Evolutionary conservation across 176 grass and related monocot genomes (phyloP).

Genomic region (Miscanthus lutarioriparius): DNA sequence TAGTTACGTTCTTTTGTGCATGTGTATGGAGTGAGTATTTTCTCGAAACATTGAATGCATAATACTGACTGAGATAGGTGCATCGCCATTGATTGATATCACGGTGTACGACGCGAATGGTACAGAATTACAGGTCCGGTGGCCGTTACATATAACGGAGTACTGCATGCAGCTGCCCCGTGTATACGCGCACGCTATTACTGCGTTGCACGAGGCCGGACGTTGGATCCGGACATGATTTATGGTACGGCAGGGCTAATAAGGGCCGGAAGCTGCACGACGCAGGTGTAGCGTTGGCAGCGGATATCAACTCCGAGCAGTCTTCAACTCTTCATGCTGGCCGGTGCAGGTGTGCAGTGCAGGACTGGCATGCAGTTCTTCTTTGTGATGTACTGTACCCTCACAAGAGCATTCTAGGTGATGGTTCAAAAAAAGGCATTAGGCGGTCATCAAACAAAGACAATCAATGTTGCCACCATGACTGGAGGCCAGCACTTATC

Average conservation of each 20-base stretch:
- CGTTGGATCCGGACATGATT: background rate
- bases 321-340: background rate
- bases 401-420: background rate
- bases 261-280: conserved; percentile 1
- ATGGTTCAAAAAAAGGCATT: background rate
- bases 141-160: background rate
- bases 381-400: background rate
- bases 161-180: background rate
- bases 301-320: background rate
- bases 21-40: too few relatives aligned
- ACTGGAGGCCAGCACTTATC: background rate
- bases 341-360: background rate
- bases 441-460: background rate
- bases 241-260: conserved; percentile 7
- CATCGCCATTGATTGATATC: conserved; percentile 20
- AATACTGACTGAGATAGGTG: background rate
- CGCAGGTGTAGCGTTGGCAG: background rate
- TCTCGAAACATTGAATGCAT: background rate
- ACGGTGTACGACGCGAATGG: background rate
- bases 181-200: background rate
- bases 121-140: background rate
- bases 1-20: too few relatives aligned
- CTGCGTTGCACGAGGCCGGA: background rate
- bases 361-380: background rate
- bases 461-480: background rate